Evolutionary conservation across 2,329 filamentous ascomycete species (phyloP), one percentile per base, ranked within the genome.

Genomic region (Fusarium sp.): DNA sequence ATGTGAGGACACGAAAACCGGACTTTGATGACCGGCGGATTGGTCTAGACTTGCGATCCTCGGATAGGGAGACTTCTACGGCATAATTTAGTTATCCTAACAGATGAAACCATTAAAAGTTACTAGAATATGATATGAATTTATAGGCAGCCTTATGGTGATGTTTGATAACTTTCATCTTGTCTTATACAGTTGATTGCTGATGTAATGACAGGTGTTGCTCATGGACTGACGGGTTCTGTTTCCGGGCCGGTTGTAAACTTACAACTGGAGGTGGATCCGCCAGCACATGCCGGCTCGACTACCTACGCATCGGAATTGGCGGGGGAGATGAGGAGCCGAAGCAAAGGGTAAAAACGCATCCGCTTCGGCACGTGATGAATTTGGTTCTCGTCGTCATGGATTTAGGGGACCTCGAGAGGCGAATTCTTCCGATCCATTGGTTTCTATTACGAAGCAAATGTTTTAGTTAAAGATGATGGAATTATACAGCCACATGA

Each of bases 341-440:
- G 65, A 66, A 68, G 55, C 34, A 17, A 17, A 24, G 28, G 71
- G 71, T 55, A 69, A 68, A 69, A 71, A 51, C 22, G 61, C 46
- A 71, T 72, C 69, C 66, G 68, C 55, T 43, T 71, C 59, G 57
- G 58, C 72, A 74, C 72, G 72, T 74, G 72, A 74, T 64, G 56
- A 63, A 28, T 26, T 45, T 28, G 28, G 54, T 46, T 63, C 54
- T 63, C 42, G 45, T 60, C 71, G 71, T 72, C 71, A 73, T 73
- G 58, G 69, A 72, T 55, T 60, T 66, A 22, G 42, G 40, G 24
- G 38, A 44, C 33, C 55, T 34, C 33, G 18, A 10, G 39, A 42
- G 60, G 68, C 69, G 66, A 64, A 48, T 58, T 59, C 38, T 73
- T 59, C 68, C 68, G 68, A 70, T 59, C 50, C 28, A 53, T 66